These are phyloP conservation scores for Vigna unguiculata DNA, from an alignment of 306 rosid genomes.

Conservation along the genomic window DNA sequence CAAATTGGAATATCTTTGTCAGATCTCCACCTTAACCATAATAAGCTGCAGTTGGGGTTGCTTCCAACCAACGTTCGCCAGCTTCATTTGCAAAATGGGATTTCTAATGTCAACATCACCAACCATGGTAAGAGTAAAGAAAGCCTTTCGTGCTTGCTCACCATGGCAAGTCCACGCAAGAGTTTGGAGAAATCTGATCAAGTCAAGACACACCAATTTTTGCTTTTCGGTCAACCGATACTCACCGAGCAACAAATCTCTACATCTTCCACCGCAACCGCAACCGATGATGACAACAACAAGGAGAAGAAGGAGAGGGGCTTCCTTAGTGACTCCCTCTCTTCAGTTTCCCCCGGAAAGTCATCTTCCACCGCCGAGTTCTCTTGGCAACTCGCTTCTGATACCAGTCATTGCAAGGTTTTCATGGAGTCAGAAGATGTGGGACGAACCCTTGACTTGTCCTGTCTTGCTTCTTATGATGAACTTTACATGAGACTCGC, in stretches of 20 bases:
- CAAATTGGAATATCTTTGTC: slow-evolving; percentile 88
- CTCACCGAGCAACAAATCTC: slow-evolving; percentile 91
- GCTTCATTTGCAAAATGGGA: slow-evolving; percentile 56
- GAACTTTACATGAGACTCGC: slow-evolving; percentile 78
- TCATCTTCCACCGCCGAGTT: slow-evolving; percentile 58
- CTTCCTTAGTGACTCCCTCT: slow-evolving; percentile 54
- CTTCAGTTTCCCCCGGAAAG: slow-evolving; percentile 61
- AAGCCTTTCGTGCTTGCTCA: slow-evolving; percentile 69
- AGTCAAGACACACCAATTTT: slow-evolving; percentile 77
- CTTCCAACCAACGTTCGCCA: slow-evolving; percentile 61
- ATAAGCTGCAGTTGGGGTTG: slow-evolving; percentile 78
- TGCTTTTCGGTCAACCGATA: slow-evolving; percentile 97
- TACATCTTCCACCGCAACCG: slow-evolving; percentile 51
- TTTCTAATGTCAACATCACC: slow-evolving; percentile 53
- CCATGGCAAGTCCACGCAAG: slow-evolving; percentile 70
- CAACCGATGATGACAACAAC: slow-evolving; percentile 40
- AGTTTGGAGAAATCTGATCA: slow-evolving; percentile 73
- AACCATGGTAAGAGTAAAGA: slow-evolving; percentile 57
- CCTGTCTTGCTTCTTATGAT: slow-evolving; percentile 74
- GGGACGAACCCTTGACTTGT: slow-evolving; percentile 85
- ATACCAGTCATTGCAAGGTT: slow-evolving; percentile 90
- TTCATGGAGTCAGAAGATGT: slow-evolving; percentile 93
- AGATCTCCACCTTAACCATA: slow-evolving; percentile 77
- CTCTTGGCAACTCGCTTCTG: slow-evolving; percentile 68
- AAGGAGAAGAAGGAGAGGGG: slow-evolving; percentile 53